Evolutionary conservation across 805 yeast genomes (phyloP), one percentile per base, ranked within the genome.

Genomic region (Wickerhamomyces bisporus): DNA sequence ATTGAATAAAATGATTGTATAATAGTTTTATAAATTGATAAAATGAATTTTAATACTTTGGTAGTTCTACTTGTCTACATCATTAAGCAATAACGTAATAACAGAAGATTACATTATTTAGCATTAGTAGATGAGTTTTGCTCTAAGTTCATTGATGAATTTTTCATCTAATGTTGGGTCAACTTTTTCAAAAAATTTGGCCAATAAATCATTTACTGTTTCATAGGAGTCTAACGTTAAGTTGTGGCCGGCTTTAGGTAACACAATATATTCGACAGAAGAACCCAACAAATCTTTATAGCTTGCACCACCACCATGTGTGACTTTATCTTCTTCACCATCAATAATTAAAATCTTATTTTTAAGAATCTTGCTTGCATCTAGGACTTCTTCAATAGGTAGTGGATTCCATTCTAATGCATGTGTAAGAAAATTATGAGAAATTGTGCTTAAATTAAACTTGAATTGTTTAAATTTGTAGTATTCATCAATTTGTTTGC

Each of bases 381-480:
- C 41, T 7, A 49, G 29, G 11, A 48, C 34, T 12, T 49, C 52
- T 18, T 41, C 45, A 6, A 44, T 30, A 5, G 38, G 28, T 4
- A 50, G 15, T 8, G 50, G 51, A 2, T 25, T 27, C 56, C 56
- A 51, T 14, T 37, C 26, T 3, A 42, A 26, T 3, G 46, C 39
- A 38, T 53, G 55, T 10, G 46, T 49, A 12, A 53, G 14, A 15
- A 53, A 49, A 26, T 43, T 46, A 2, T 28, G 30, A 1, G 56
- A 47, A 16, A 47, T 43, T 8, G 55, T 50, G 3, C 44, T 43
- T 19, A 53, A 14, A 34, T 55, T 55, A 38, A 46, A 53, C 38
- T 45, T 53, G 39, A 53, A 52, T 35, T 55, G 59, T 30, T 53
- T 53, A 23, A 55, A 45, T 35, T 46, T 53, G 27, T 34, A 29